phyloP scores from a whole-genome alignment of 2,329 filamentous ascomycete genomes.

The Pyrenochaeta sp. region DNA sequence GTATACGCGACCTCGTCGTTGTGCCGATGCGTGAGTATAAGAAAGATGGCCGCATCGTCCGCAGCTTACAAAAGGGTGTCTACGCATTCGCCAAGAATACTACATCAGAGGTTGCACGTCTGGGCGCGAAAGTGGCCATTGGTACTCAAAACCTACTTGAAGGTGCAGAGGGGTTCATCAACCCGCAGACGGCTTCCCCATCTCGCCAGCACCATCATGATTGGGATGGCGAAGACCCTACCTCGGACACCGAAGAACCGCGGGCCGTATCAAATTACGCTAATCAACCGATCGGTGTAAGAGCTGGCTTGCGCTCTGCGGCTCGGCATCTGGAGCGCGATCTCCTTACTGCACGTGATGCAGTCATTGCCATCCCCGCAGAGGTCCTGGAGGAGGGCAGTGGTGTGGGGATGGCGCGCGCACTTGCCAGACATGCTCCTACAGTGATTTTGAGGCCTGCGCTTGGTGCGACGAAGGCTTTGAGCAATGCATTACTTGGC shows the following conservation, averaged over 20 bases:
- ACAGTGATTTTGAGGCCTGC: conserved; percentile 91
- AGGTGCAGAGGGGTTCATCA: conserved; percentile 82
- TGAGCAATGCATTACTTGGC: conserved; percentile 88
- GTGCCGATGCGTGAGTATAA: conserved; percentile 91
- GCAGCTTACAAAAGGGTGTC: conserved; percentile 91
- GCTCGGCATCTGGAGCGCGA: conserved; percentile 86
- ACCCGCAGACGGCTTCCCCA: conserved; percentile 42
- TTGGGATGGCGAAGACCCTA: conserved; percentile 65
- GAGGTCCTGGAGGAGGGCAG: conserved; percentile 88
- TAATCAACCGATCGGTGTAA: conserved; percentile 88
- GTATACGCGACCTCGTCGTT: conserved; percentile 84
- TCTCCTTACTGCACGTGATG: conserved; percentile 84
- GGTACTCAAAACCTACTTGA: conserved; percentile 94
- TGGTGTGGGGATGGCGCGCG: conserved; percentile 80
- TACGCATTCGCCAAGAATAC: conserved; percentile 91
- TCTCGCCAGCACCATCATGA: conserved; percentile 37
- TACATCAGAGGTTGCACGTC: conserved; percentile 89
- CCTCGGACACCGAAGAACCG: conserved; percentile 71
- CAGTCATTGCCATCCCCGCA: conserved; percentile 91
- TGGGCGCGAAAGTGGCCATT: conserved; percentile 92
- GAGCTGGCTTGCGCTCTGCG: conserved; percentile 84
- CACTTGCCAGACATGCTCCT: conserved; percentile 82
- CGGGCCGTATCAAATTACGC: conserved; percentile 91
- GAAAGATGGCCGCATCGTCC: conserved; percentile 91
- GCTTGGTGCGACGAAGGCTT: conserved; percentile 86